Evolutionary conservation across 2,329 filamentous ascomycete genomes (phyloP), one percentile per base, ranked within the genome.

Genomic region (Scleromitrula shiraiana): DNA sequence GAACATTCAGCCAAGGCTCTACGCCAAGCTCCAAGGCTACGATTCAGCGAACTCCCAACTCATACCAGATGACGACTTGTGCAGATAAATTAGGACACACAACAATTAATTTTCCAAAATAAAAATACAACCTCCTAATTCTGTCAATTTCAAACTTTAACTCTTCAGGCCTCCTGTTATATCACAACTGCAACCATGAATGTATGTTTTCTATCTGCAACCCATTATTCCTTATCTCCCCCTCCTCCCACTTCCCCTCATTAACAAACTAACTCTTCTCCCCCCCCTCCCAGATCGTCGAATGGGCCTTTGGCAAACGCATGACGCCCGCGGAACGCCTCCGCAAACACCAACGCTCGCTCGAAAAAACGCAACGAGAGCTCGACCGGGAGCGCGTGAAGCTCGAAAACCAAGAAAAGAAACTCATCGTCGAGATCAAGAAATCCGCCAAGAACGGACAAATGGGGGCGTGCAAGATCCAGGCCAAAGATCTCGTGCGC

Each of bases 271-370:
- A 44, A 29, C 19, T 20, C n/a, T n/a, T n/a, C n/a, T n/a, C n/a
- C n/a, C n/a, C n/a, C n/a, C 14, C 10, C 4, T 24, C 15, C 7
- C 60, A 96, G 88, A 88, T 97, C 65, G 79, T 98, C 53, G 93
- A 98, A 79, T 98, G 93, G 90, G 91, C 91, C 32, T 98, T 98
- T 65, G 93, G 93, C 58, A 97, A 96, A 79, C 93, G 93, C 69
- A 94, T 97, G 80, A 98, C 93, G 75, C 91, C 93, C 4, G 88
- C 89, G 20, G 86, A 93, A 76, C 84, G 87, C 67, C 75, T 91
- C 67, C 83, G 87, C 68, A 91, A 91, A 75, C 95, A 98, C 69
- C 93, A 97, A 71, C 82, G 93, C 61, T 89, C 93, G 58, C 82
- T 98, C 55, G 93, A 98, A 70, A 95, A 96, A 74, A 95, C 93